These are phyloP conservation scores for Coemansia sp. DNA, from an alignment of 192 early-diverging fungal species.

Conservation along the genomic window DNA sequence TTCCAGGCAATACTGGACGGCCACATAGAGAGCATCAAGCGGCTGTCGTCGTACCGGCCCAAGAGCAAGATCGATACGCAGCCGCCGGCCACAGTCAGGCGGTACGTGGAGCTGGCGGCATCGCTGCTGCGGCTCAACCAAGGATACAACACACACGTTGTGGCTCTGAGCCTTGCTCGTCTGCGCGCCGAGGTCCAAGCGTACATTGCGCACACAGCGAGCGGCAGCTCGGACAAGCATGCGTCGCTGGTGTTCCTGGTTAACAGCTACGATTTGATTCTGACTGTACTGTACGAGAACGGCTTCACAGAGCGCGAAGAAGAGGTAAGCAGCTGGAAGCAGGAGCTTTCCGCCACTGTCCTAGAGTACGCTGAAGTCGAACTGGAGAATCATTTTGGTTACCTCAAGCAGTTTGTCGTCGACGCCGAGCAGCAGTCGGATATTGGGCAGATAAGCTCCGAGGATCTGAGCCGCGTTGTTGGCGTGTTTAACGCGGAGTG, in stretches of 20 bases:
- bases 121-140: constrained; percentile 90
- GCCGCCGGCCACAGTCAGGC: constrained; percentile 59
- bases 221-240: constrained; percentile 69
- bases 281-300: constrained; percentile 73
- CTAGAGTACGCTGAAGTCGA: constrained; percentile 88
- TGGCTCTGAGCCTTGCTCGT: constrained; percentile 73
- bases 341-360: constrained; percentile 51
- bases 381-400: constrained; percentile 78
- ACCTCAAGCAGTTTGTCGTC: constrained; percentile 79
- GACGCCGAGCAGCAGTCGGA: constrained; percentile 68
- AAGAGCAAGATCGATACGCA: constrained; percentile 60
- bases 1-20: constrained; percentile 82
- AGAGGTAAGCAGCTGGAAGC: constrained; percentile 52
- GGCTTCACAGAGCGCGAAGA: constrained; percentile 52
- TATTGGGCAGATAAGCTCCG: constrained; percentile 57
- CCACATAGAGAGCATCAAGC: constrained; percentile 91
- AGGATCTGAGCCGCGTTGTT: constrained; percentile 57
- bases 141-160: constrained; percentile 81
- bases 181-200: constrained; percentile 77
- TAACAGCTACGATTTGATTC: constrained; percentile 93
- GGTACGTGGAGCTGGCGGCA: constrained; percentile 92
- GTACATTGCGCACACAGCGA: constrained; percentile 74
- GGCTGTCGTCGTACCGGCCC: constrained; percentile 59
- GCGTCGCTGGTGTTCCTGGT: constrained; percentile 82
- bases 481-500: constrained; percentile 79